phyloP scores from a whole-genome alignment of 2,329 filamentous ascomycete genomes.

The Fusarium heterosporum region DNA sequence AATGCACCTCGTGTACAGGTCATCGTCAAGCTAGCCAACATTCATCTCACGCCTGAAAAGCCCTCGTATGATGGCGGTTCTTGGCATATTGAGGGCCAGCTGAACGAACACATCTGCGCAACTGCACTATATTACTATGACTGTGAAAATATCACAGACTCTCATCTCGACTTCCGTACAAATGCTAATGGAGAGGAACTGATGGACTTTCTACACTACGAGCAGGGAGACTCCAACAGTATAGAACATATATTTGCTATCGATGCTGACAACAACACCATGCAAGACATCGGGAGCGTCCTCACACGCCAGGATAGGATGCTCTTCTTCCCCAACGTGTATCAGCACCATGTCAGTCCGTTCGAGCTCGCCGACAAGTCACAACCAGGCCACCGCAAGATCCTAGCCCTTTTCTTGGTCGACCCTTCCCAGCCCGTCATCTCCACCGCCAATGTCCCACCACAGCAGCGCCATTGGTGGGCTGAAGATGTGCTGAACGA shows the following conservation, averaged over 20 bases:
- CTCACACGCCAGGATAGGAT: conserved; percentile 60
- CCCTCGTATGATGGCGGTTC: conserved; percentile 64
- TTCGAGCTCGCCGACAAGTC: conserved; percentile 65
- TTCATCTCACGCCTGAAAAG: conserved; percentile 69
- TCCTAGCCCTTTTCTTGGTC: conserved; percentile 70
- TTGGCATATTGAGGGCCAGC: conserved; percentile 67
- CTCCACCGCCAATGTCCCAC: conserved; percentile 59
- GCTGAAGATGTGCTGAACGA: neutral
- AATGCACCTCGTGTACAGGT: conserved; percentile 62
- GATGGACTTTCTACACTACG: conserved; percentile 46
- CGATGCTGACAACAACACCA: conserved; percentile 12
- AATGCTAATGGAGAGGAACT: conserved; percentile 50
- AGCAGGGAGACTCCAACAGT: conserved; percentile 51
- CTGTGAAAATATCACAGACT: conserved; percentile 68
- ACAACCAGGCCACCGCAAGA: conserved; percentile 67
- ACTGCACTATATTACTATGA: conserved; percentile 73
- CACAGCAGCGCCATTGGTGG: conserved; percentile 58
- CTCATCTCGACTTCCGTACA: conserved; percentile 63
- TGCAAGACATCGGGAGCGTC: conserved; percentile 60
- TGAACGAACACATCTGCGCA: conserved; percentile 73
- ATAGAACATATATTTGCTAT: conserved; percentile 54
- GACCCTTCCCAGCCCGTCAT: conserved; percentile 63
- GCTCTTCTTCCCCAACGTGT: conserved; percentile 66
- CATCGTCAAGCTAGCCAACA: conserved; percentile 72
- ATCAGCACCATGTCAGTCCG: conserved; percentile 63